phyloP scores from a whole-genome alignment of 176 grass and related monocot genomes.

The Urochloa ruziziensis region DNA sequence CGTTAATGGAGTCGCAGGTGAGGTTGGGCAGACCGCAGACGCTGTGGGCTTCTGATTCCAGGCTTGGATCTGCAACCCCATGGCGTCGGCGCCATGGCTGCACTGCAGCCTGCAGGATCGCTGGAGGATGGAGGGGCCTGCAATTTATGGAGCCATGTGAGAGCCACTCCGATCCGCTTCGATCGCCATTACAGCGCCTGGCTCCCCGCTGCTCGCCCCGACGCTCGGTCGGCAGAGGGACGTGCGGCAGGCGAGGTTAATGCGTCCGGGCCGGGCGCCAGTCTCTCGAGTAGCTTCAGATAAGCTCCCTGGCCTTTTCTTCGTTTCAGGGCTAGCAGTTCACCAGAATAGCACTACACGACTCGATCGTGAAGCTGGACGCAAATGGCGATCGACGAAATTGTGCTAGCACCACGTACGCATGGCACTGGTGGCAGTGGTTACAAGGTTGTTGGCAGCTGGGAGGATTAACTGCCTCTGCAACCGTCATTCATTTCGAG shows the following conservation, averaged over 20 bases:
- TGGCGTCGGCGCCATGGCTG: background rate
- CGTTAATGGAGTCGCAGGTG: background rate
- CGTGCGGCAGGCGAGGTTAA: conserved; percentile 29
- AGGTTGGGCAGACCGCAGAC: no score
- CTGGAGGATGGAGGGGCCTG: background rate
- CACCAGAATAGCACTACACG: no score
- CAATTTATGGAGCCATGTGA: conserved; percentile 41
- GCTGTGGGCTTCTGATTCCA: no score
- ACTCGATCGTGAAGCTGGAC: background rate
- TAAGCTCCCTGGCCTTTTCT: background rate
- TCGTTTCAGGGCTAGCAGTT: no score
- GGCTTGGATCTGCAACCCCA: background rate
- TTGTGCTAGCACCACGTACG: no score
- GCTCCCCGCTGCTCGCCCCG: background rate
- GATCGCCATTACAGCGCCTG: conserved; percentile 37
- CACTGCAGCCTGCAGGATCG: background rate
- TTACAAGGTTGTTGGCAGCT: no score
- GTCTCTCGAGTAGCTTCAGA: background rate
- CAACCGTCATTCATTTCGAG: no score
- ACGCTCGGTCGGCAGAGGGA: conserved; percentile 10
- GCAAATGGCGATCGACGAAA: background rate
- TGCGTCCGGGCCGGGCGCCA: background rate
- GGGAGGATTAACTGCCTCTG: no score
- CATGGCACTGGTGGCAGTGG: no score
- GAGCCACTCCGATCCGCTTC: background rate